Evolutionary conservation across 345 rosid species (phyloP).

Genomic region (Theobroma cacao): DNA sequence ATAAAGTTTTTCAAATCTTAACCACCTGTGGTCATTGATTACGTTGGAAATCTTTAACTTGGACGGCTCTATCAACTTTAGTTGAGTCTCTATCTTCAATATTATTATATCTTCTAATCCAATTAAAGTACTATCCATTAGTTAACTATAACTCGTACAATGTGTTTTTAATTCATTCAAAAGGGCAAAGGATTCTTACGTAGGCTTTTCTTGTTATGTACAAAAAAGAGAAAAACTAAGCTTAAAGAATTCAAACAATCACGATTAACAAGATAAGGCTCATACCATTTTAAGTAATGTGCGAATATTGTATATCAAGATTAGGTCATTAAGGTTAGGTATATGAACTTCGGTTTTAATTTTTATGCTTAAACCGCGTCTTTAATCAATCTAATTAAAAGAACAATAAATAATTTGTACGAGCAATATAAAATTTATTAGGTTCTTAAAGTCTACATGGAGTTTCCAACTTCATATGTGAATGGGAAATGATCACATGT

Average conservation of each 20-base stretch:
- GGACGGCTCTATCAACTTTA: not conserved
- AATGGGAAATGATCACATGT: not conserved
- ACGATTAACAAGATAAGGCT: not conserved
- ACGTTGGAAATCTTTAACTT: not conserved
- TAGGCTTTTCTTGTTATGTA: no score
- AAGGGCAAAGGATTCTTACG: no score
- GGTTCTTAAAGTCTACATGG: no score
- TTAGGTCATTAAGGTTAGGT: conserved; percentile 2
- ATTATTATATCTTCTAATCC: not conserved
- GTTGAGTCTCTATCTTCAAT: not conserved
- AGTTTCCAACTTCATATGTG: not conserved
- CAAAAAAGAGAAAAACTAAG: not conserved
- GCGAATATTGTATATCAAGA: not conserved
- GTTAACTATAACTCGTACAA: no score
- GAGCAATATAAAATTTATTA: no score
- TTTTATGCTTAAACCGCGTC: not conserved
- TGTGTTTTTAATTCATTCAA: no score
- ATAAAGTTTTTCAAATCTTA: not conserved
- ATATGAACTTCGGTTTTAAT: not conserved
- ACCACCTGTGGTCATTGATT: not conserved
- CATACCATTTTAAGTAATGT: not conserved
- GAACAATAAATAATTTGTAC: not conserved
- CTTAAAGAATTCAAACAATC: not conserved
- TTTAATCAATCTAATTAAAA: not conserved
- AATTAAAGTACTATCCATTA: no score